phyloP scores from a whole-genome alignment of 805 yeast species.

The Pichia membranifaciens region DNA sequence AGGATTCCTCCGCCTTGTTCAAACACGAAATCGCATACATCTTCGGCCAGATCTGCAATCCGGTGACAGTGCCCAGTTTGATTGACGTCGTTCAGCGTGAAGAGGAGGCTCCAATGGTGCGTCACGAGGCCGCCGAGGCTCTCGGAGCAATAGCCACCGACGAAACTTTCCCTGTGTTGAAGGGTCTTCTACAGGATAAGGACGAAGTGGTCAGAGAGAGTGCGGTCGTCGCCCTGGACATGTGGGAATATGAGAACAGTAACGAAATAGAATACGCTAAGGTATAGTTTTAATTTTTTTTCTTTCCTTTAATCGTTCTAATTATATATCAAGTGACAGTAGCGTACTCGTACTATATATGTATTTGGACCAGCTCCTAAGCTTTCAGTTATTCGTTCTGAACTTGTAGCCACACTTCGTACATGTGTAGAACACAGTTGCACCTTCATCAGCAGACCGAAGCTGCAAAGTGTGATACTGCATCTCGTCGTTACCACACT shows the following conservation, averaged over 20 bases:
- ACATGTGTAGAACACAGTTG: conserved; percentile 97
- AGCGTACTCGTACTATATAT: background rate
- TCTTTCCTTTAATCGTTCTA: background rate
- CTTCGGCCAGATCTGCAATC: conserved; percentile 94
- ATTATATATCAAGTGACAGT: too few species aligned
- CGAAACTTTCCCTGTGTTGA: conserved; percentile 85
- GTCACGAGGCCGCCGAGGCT: conserved; percentile 99
- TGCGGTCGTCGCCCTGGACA: conserved; percentile 94
- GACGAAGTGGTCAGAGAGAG: conserved; percentile 93
- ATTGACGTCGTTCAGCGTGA: conserved; percentile 73
- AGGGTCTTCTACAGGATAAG: conserved; percentile 69
- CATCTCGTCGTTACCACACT: conserved; percentile 98
- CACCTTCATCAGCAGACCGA: conserved; percentile 99
- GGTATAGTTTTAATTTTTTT: conserved; percentile 7
- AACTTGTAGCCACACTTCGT: conserved; percentile 87
- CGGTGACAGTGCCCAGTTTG: conserved; percentile 84
- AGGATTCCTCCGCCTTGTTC: conserved; percentile 87
- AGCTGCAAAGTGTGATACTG: conserved; percentile 93
- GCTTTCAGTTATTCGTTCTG: conserved; percentile 75
- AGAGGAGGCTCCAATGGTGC: conserved; percentile 93
- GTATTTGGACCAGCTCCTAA: background rate
- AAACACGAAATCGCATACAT: conserved; percentile 98
- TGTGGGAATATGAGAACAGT: conserved; percentile 94
- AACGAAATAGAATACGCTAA: conserved; percentile 71
- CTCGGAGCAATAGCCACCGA: conserved; percentile 95